These are phyloP conservation scores for Pythium scleroteichum DNA, from an alignment of 352 stramenopile species.

Conservation along the genomic window DNA sequence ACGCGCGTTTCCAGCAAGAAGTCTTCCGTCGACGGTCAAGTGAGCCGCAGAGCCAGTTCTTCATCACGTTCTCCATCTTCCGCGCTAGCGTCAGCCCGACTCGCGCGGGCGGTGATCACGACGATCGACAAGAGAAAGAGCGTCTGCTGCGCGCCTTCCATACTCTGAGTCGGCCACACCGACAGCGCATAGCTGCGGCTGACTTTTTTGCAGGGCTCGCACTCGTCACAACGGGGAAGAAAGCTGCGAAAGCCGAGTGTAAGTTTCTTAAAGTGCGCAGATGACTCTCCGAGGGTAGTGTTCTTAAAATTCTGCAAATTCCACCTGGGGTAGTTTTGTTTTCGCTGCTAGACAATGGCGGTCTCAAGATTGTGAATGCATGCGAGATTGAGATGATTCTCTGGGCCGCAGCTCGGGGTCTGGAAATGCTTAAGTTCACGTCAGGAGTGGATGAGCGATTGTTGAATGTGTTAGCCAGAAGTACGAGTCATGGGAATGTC, in stretches of 20 bases:
- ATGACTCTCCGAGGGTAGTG: too few species aligned
- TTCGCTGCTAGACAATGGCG: slow-evolving; percentile 62
- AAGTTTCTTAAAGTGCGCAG: slow-evolving; percentile 7
- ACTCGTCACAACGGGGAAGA: slow-evolving; percentile 64
- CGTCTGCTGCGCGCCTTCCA: slow-evolving; percentile 49
- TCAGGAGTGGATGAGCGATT: too few species aligned
- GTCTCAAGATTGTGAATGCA: slow-evolving; percentile 53
- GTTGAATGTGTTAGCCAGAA: too few species aligned
- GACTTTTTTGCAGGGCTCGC: slow-evolving; percentile 68
- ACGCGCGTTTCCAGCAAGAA: slow-evolving; percentile 66
- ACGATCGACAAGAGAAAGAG: slow-evolving; percentile 33
- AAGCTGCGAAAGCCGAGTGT: slow-evolving; percentile 68
- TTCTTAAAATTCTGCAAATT: too few species aligned
- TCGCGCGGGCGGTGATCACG: background rate
- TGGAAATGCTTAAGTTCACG: slow-evolving; percentile 51
- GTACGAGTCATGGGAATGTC: too few species aligned
- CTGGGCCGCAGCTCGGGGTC: slow-evolving; percentile 39
- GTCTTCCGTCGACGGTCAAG: slow-evolving; percentile 36
- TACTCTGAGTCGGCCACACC: slow-evolving; percentile 31
- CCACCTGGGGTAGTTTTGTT: slow-evolving; percentile 42
- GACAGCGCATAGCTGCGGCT: slow-evolving; percentile 36
- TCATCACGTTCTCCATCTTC: slow-evolving; percentile 54
- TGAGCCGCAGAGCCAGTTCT: slow-evolving; percentile 43
- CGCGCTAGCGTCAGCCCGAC: slow-evolving; percentile 15
- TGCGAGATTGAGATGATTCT: slow-evolving; percentile 67